Percentiles rank a stretch among this genome's conserved stretches.
Conservation (phyloP, 1,284 basidiomycete species). For the Trichosporon sp. region DNA sequence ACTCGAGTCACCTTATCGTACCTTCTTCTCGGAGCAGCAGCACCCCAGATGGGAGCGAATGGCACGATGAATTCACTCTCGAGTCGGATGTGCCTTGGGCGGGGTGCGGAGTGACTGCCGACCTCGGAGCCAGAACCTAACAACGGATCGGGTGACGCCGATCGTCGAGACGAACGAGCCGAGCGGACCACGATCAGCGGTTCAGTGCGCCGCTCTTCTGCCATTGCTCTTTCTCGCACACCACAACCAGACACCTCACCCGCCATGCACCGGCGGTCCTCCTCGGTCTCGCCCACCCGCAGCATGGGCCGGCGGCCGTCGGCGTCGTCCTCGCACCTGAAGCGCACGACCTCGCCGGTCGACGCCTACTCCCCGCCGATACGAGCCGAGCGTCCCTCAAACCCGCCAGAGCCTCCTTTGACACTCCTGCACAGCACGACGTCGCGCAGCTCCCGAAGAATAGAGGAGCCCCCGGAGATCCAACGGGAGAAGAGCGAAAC, state of each 20-base stretch:
- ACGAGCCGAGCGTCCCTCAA: constrained; percentile 22
- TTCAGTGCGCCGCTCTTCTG: neutral
- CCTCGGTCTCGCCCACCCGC: constrained; percentile 7
- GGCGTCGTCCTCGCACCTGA: neutral
- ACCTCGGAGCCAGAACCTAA: neutral
- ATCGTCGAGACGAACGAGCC: neutral
- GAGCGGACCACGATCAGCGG: neutral
- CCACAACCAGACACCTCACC: neutral
- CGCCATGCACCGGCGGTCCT: constrained; percentile 5
- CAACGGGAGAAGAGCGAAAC: neutral
- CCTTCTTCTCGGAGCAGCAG: neutral
- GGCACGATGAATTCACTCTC: neutral
- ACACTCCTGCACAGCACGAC: constrained; percentile 34
- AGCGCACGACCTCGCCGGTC: neutral
- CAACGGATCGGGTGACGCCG: neutral
- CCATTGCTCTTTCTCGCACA: neutral
- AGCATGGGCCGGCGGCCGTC: neutral
- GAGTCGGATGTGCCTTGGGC: neutral
- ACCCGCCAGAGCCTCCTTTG: constrained; percentile 40
- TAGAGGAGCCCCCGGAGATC: neutral
- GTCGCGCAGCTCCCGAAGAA: constrained; percentile 13
- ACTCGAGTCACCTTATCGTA: neutral
- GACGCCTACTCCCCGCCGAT: constrained; percentile 11
- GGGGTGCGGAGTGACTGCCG: neutral
- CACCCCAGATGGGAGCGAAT: neutral